Conservation (phyloP, 129 eudicot species). For the Heracleum sosnowskyi region DNA sequence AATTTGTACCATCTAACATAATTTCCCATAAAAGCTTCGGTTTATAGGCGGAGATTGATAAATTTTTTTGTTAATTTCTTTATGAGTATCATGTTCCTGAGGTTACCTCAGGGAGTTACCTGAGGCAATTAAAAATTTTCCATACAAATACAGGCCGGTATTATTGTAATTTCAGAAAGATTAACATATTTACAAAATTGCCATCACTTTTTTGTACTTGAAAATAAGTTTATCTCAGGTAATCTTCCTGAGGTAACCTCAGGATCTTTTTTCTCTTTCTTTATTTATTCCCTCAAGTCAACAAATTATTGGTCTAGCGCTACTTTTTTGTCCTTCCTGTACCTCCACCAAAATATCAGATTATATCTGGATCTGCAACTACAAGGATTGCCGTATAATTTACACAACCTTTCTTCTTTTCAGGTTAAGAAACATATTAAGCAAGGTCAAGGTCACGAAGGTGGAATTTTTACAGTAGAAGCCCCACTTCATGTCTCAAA, state of each 20-base stretch:
- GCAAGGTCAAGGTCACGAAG: conserved; percentile 99
- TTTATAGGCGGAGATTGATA: background rate
- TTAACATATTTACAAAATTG: no score
- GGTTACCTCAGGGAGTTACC: no score
- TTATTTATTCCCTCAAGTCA: background rate
- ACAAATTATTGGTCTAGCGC: background rate
- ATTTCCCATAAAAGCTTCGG: background rate
- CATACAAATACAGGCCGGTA: no score
- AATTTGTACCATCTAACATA: background rate
- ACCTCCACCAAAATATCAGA: background rate
- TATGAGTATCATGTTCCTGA: no score
- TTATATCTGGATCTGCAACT: background rate
- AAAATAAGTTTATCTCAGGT: no score
- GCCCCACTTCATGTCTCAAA: conserved; percentile 97
- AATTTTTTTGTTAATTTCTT: background rate
- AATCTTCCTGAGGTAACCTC: no score
- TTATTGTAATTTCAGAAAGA: no score
- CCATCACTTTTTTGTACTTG: no score
- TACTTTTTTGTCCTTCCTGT: conserved; percentile 8
- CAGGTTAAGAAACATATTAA: conserved; percentile 97
- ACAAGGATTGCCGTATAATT: conserved; percentile 11
- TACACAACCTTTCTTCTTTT: conserved; percentile 10
- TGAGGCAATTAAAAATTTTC: no score
- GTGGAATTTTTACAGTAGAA: conserved; percentile 91
- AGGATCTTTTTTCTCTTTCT: no score